These are phyloP conservation scores for Lipomyces mesembrius DNA, from an alignment of 805 yeast genomes.

Conservation along the genomic window DNA sequence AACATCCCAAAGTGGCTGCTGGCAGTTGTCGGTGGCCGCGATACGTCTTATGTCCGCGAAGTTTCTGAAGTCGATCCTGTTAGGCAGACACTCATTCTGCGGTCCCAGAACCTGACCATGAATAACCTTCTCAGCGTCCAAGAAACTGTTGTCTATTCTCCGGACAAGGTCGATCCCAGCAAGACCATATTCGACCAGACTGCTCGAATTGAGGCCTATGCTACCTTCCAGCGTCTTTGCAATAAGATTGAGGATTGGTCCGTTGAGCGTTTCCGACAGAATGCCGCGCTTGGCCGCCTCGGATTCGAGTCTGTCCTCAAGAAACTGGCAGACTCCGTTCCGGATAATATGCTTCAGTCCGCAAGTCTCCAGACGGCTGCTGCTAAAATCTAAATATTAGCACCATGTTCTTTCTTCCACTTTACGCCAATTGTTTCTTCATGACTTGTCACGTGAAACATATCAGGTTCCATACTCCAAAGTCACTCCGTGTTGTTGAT, in stretches of 20 bases:
- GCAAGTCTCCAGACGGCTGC: neutral
- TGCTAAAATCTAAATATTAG: neutral
- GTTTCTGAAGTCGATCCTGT: slow-evolving; percentile 79
- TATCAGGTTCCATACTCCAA: neutral
- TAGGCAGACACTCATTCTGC: slow-evolving; percentile 67
- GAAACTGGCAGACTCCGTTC: slow-evolving; percentile 39
- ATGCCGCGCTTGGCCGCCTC: slow-evolving; percentile 76
- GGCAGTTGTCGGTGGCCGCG: slow-evolving; percentile 70
- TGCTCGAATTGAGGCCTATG: slow-evolving; percentile 88
- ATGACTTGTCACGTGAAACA: neutral
- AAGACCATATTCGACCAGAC: slow-evolving; percentile 66
- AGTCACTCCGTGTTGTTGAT: neutral
- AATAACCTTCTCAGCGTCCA: slow-evolving; percentile 73
- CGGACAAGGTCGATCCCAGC: slow-evolving; percentile 60
- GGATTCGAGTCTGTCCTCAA: slow-evolving; percentile 85
- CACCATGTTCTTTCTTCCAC: neutral
- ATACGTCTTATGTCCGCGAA: slow-evolving; percentile 82
- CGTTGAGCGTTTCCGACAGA: slow-evolving; percentile 83
- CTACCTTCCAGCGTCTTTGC: slow-evolving; percentile 69
- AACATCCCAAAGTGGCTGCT: slow-evolving; percentile 82
- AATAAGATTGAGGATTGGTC: slow-evolving; percentile 91
- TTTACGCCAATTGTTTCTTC: neutral
- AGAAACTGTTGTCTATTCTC: slow-evolving; percentile 83
- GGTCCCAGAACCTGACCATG: slow-evolving; percentile 87
- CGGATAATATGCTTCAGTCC: slow-evolving; percentile 27